phyloP scores from a whole-genome alignment of 2,329 filamentous ascomycete species.

The Xylaria sp. region DNA sequence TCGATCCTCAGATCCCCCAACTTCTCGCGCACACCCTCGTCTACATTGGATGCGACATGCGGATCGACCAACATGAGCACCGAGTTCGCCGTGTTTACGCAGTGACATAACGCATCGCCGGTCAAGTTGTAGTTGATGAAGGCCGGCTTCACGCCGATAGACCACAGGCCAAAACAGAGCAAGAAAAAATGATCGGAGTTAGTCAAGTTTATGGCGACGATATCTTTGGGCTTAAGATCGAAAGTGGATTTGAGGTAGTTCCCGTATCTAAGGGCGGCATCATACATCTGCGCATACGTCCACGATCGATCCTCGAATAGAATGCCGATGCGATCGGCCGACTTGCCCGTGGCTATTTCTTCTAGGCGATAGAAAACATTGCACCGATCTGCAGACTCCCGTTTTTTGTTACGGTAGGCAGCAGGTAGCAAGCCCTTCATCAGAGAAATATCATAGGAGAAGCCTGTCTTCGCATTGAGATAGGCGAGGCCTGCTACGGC shows the following conservation, averaged over 20 bases:
- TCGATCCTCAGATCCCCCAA: constrained; percentile 52
- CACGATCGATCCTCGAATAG: constrained; percentile 63
- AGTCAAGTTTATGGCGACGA: constrained; percentile 75
- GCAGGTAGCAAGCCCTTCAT: constrained; percentile 50
- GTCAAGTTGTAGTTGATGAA: constrained; percentile 85
- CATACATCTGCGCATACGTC: constrained; percentile 73
- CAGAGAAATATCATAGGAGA: constrained; percentile 61
- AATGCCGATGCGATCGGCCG: constrained; percentile 53
- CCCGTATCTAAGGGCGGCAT: constrained; percentile 65
- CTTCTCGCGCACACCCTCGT: constrained; percentile 50
- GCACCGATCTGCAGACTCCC: constrained; percentile 54
- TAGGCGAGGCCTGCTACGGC: constrained; percentile 64
- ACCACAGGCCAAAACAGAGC: constrained; percentile 72
- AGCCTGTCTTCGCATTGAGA: constrained; percentile 63
- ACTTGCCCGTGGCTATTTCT: constrained; percentile 49
- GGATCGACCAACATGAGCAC: constrained; percentile 66
- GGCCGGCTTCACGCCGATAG: constrained; percentile 74
- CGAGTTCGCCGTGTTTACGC: constrained; percentile 62
- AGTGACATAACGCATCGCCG: constrained; percentile 67
- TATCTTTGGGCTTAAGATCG: constrained; percentile 61
- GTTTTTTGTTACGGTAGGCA: constrained; percentile 38
- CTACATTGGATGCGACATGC: constrained; percentile 49
- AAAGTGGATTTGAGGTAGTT: constrained; percentile 64
- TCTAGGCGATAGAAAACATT: constrained; percentile 76
- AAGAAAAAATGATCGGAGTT: constrained; percentile 77